Evolutionary conservation across 1,284 basidiomycete genomes (phyloP).

Genomic region (Papiliotrema terrestris): DNA sequence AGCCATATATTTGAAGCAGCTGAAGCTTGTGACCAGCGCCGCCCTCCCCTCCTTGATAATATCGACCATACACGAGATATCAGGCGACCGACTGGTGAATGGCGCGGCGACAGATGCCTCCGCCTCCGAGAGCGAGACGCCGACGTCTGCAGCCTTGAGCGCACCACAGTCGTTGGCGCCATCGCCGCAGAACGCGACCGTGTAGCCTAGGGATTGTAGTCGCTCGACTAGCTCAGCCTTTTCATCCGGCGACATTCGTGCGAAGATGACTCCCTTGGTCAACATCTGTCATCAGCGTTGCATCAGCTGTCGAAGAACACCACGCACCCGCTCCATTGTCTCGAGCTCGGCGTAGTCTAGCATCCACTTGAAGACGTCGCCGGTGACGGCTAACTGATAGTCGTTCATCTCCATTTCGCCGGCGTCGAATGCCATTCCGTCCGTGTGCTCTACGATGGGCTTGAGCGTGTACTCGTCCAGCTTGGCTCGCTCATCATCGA

Average conservation of each 20-base stretch:
- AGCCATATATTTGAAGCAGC: conserved; percentile 97
- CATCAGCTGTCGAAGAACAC: background rate
- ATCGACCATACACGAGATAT: conserved; percentile 94
- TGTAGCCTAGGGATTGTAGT: conserved; percentile 88
- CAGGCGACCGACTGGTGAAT: conserved; percentile 89
- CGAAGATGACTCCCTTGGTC: conserved; percentile 96
- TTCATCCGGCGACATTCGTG: conserved; percentile 98
- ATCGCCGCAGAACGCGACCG: conserved; percentile 97
- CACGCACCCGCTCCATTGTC: conserved; percentile 78
- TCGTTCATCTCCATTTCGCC: conserved; percentile 69
- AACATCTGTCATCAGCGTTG: conserved; percentile 68
- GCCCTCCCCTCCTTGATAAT: conserved; percentile 94
- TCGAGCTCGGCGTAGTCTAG: conserved; percentile 91
- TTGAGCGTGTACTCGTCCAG: conserved; percentile 86
- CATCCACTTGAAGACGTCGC: conserved; percentile 99
- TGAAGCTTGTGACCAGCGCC: conserved; percentile 94
- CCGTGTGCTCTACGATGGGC: conserved; percentile 60
- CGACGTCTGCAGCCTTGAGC: conserved; percentile 96
- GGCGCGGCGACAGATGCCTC: conserved; percentile 99
- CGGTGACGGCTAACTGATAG: conserved; percentile 88
- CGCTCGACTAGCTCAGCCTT: conserved; percentile 98
- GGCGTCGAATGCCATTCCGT: conserved; percentile 56
- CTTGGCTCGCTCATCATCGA: conserved; percentile 82
- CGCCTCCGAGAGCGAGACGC: conserved; percentile 93
- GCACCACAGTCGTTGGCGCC: conserved; percentile 99